Base-by-base conservation (phyloP, 345 rosid genomes). In the Salix koriyanagi region DNA sequence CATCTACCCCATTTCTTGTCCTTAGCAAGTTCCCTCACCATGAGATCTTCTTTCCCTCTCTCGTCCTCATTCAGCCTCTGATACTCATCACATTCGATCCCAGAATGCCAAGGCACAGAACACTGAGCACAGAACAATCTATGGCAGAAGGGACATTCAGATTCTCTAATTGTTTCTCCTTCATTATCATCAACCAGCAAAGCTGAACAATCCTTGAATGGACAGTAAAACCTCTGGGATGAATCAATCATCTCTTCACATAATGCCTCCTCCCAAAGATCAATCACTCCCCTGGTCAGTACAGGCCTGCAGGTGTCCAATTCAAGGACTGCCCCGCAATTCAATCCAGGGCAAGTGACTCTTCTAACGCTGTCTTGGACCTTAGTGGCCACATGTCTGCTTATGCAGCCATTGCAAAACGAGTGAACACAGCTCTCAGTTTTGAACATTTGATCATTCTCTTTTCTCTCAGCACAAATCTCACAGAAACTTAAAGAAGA, bases 121-220 rank as follows among this genome's bases (percentile, higher is more conserved):
- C 81, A 78, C 26, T 4, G 58, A 21, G 73, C 81, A 65, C 81
- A 78, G 46, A 78, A 78, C 81, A 78, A 39, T 65, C 81, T 78
- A n/a, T 78, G 81, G 65, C 81, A 78, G 28, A 30, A 58, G 3
- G 77, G 81, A 21, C 81, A 78, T 12, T 78, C 82, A 10, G 89
- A 77, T 80, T 87, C 87, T 73, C 75, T 87, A 6, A 90, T 84
- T 7, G 64, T 71, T 26, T 72, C 75, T 50, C 64, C 79, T 18
- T 41, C 85, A 28, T 73, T 25, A 26, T 50, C 25, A 26, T 82
- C 83, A 5, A 94, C 61, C 88, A 92, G 28, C 74, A 90, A 11
- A 3, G 84, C 91, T 1, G 91, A 88, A 66, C 97, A 92, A 70
- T 92, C 91, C 86, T 81, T 90, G 77, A 83, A 92, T 15, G 97